Conservation (phyloP, 352 stramenopile species). For the Nothophytophthora sp. region DNA sequence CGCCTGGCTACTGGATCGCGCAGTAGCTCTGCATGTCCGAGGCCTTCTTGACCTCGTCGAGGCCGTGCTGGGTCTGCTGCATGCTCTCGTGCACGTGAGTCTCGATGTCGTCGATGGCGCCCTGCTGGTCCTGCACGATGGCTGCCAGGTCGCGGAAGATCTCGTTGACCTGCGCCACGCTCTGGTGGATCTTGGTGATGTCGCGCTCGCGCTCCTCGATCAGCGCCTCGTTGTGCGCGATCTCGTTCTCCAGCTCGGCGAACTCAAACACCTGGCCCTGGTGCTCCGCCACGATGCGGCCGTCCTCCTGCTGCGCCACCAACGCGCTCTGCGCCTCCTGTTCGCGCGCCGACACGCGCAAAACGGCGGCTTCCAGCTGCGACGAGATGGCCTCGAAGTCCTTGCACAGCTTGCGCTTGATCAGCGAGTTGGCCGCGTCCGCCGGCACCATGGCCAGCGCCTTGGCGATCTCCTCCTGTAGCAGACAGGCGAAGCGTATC, state of each 20-base stretch:
- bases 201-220: slow-evolving; percentile 90
- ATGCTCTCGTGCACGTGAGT: slow-evolving; percentile 84
- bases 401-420: slow-evolving; percentile 83
- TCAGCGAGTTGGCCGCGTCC: slow-evolving; percentile 60
- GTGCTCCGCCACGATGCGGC: slow-evolving; percentile 65
- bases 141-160: slow-evolving; percentile 88
- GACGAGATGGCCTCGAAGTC: slow-evolving; percentile 81
- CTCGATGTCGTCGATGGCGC: slow-evolving; percentile 85
- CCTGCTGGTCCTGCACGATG: slow-evolving; percentile 87
- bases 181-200: slow-evolving; percentile 88
- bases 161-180: slow-evolving; percentile 90
- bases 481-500: slow-evolving; percentile 81
- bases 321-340: slow-evolving; percentile 60
- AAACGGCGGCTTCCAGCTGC: slow-evolving; percentile 67
- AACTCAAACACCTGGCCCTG: slow-evolving; percentile 81
- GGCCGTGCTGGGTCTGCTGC: slow-evolving; percentile 80
- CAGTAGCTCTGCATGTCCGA: slow-evolving; percentile 77
- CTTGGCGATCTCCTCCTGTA: slow-evolving; percentile 84
- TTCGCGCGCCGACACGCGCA: slow-evolving; percentile 68
- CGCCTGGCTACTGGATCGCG: slow-evolving; percentile 71
- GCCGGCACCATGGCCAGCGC: slow-evolving; percentile 55
- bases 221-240: slow-evolving; percentile 87
- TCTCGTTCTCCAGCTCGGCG: slow-evolving; percentile 81
- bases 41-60: slow-evolving; percentile 86
- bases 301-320: slow-evolving; percentile 37